A percentile compares a stretch with the other conserved stretches of the same genome.
These are phyloP conservation scores for Fomitopsis serialis DNA, from an alignment of 768 basidiomycete species.

Conservation along the genomic window DNA sequence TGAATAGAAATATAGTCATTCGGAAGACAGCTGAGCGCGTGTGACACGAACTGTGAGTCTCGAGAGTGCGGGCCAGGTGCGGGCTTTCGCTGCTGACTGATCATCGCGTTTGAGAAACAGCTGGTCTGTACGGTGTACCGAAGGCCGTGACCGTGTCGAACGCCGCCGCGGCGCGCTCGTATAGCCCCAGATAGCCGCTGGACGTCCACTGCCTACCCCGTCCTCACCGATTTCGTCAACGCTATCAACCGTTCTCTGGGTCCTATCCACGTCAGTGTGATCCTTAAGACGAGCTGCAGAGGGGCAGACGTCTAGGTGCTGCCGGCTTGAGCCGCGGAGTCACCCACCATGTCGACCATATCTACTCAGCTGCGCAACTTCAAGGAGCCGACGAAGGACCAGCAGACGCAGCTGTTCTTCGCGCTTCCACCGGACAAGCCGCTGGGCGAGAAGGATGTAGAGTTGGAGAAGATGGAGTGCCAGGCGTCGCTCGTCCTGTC, in stretches of 20 bases:
- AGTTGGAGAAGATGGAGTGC: constrained; percentile 75
- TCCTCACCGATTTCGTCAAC: neutral
- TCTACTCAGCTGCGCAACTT: constrained; percentile 86
- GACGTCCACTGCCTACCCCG: neutral
- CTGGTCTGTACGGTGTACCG: too few species aligned
- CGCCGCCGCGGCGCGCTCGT: neutral
- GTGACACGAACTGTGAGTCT: too few species aligned
- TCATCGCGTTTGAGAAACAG: too few species aligned
- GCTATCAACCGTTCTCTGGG: neutral
- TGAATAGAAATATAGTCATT: neutral
- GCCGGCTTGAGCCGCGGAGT: neutral
- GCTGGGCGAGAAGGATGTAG: constrained; percentile 24
- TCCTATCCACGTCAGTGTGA: neutral
- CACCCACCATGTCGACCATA: constrained; percentile 62
- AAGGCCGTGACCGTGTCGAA: neutral
- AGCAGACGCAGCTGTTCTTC: constrained; percentile 82
- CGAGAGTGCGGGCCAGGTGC: too few species aligned
- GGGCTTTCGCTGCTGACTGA: too few species aligned
- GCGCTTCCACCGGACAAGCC: constrained; percentile 53
- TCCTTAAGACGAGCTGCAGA: neutral
- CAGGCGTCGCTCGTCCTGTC: constrained; percentile 83
- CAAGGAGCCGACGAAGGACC: constrained; percentile 89
- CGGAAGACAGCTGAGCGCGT: neutral
- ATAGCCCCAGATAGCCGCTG: constrained; percentile 6
- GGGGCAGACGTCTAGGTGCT: too few species aligned